Base-by-base conservation (phyloP, 2,329 filamentous ascomycete species). In the Scedosporium minutisporum region DNA sequence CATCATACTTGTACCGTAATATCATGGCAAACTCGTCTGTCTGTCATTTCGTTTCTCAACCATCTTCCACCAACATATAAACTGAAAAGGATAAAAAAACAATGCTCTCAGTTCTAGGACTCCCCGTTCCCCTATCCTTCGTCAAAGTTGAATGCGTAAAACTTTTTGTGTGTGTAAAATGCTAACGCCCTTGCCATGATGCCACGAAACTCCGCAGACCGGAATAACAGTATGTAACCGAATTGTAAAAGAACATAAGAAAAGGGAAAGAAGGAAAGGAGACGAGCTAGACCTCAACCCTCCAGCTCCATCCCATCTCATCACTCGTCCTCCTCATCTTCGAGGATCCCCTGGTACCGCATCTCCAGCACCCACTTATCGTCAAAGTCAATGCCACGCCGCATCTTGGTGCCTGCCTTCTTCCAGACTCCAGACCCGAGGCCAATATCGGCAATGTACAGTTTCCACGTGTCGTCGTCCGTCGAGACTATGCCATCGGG, bases 381-480 rank as follows among this genome's bases (percentile, higher is more conserved):
- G 25, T 91, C 91, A 78, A 97, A 97, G 69, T 93, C 91, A 63
- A 97, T 88, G 0, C 92, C 92, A 66, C 90, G 87, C 21, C 92
- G 85, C 60, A 91, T 85, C 71, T 89, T 87, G 4, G 90, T 91
- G 2, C 90, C 90, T 1, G 90, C 89, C 72, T 91, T 91, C 70
- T 88, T 88, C 89, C 93, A 96, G 3, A 92, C 90, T 3, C 89
- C 84, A 63, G 90, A 87, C 1, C 87, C 87, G 14, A 97, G 84
- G 0, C 95, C 93, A 66, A 97, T 88, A 72, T 99, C 95, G 2
- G 88, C 91, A 12, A 97, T 84, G 71, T 86, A 90, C 1, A 97
- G 77, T 61, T 88, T 85, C 92, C 93, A 96, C 64, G 85, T 80
- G 21, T 84, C 82, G 29, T 82, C 81, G 66, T 78, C 71, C 60